Base-by-base conservation (phyloP, 2,329 filamentous ascomycete genomes). In the Beauveria scarabaeidicola region DNA sequence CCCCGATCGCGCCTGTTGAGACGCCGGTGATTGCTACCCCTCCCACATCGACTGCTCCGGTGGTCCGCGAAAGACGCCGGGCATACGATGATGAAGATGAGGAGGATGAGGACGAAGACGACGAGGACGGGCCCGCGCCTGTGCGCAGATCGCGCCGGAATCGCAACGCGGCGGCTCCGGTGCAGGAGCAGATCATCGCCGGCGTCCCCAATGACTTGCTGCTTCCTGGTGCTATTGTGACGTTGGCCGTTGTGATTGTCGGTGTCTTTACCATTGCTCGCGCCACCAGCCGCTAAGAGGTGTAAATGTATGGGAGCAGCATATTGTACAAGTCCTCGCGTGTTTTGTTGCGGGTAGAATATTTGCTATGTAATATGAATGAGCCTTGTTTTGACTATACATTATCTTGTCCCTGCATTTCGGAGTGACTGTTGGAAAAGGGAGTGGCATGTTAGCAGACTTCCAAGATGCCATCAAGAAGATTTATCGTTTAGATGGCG, bases 181-280 rank as follows among this genome's bases (percentile, higher is more conserved):
- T 83, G 59, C 81, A 85, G 61, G 86, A 93, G 61, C 90, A 96
- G 74, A 78, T 96, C 61, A 93, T 99, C 69, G 82, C 87, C 2
- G 94, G 94, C 58, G 89, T 99, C 38, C 91, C 94, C 9, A 99
- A 99, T 69, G 94, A 99, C 69, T 78, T 97, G 58, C 79, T 99
- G 19, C 82, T 97, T 46, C 94, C 94, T 0, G 94, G 94, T 65
- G 94, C 94, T 21, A 93, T 99, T 70, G 91, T 94, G 60, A 92
- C 92, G n/a, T 76, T 99, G 69, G 94, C 93, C 10, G 90, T 95
- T 47, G 92, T 96, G 41, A 96, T 99, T 73, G 81, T 95, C 44
- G 90, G 90, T 64, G 93, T 97, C 11, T 99, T 99, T 76, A 86
- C 91, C 46, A 85, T 99, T 68, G 86, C 90, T 62, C 85, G 91